These are phyloP conservation scores for Arthrocladium fulminans DNA, from an alignment of 2,329 filamentous ascomycete species.

Conservation along the genomic window DNA sequence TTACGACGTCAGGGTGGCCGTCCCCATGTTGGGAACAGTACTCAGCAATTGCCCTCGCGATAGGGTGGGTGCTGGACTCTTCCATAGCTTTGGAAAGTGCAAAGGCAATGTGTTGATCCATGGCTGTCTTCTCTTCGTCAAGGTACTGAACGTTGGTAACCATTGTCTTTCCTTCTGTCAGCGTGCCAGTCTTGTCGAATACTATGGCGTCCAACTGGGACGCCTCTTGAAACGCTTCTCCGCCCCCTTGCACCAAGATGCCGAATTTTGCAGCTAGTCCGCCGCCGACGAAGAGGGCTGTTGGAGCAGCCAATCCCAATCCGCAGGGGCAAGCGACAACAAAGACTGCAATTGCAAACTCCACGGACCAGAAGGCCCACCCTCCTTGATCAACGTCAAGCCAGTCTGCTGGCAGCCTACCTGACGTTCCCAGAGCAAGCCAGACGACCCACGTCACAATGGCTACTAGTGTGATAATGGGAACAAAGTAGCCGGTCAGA, in stretches of 20 bases:
- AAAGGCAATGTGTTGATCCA: constrained; percentile 28
- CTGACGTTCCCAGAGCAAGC: constrained; percentile 37
- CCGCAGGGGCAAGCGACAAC: constrained; percentile 82
- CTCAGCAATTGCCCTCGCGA: constrained; percentile 46
- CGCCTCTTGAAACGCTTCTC: constrained; percentile 77
- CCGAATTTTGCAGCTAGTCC: constrained; percentile 70
- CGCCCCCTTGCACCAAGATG: constrained; percentile 74
- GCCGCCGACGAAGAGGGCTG: constrained; percentile 72
- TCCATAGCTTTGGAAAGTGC: constrained; percentile 44
- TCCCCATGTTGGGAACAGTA: constrained; percentile 33
- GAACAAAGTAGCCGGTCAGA: constrained; percentile 42
- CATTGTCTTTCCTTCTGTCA: constrained; percentile 55
- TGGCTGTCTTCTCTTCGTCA: constrained; percentile 23
- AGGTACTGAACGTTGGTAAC: constrained; percentile 45
- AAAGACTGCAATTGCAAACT: constrained; percentile 72
- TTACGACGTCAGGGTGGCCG: constrained; percentile 15
- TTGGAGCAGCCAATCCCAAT: constrained; percentile 71
- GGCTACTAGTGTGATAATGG: constrained; percentile 40
- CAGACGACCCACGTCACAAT: constrained; percentile 40
- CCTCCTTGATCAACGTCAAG: constrained; percentile 39
- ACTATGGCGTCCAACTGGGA: constrained; percentile 69
- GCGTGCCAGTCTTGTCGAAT: constrained; percentile 81
- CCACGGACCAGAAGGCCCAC: constrained; percentile 47
- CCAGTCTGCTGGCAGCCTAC: constrained; percentile 41
- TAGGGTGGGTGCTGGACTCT: constrained; percentile 51